A percentile compares a stretch with the other conserved stretches of the same genome.
Evolutionary conservation across 2,329 filamentous ascomycete genomes (phyloP).

Genomic region (Ascochyta fabae): DNA sequence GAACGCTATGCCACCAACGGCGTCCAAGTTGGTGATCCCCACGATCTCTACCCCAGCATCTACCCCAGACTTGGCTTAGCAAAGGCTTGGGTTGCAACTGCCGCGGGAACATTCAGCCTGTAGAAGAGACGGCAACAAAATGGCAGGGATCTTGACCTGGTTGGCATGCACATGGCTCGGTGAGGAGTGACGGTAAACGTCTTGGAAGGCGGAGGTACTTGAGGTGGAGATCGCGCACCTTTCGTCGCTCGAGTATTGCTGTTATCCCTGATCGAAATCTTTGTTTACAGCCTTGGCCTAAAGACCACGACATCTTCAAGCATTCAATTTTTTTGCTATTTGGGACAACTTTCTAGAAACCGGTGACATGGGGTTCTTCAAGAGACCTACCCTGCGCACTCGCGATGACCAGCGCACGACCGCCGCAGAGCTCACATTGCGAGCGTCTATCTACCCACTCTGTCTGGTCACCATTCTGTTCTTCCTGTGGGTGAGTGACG

Average conservation of each 20-base stretch:
- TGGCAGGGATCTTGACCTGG: conserved; percentile 12
- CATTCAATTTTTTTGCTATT: not conserved
- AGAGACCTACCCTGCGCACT: conserved; percentile 37
- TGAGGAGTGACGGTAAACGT: conserved; percentile 2
- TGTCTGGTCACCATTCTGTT: conserved; percentile 70
- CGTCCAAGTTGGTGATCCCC: conserved; percentile 21
- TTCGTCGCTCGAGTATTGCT: not conserved
- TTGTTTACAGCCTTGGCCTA: not conserved
- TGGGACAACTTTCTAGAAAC: not conserved
- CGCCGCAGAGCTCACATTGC: conserved; percentile 68
- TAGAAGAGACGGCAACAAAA: conserved; percentile 5
- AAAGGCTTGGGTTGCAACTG: conserved; percentile 27
- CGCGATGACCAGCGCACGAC: conserved; percentile 56
- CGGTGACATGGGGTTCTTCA: conserved; percentile 40
- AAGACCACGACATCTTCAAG: too few relatives aligned
- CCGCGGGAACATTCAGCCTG: conserved; percentile 12
- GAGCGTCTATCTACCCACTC: conserved; percentile 71
- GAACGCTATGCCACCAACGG: conserved; percentile 15
- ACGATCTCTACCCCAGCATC: conserved; percentile 29
- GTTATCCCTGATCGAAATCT: not conserved
- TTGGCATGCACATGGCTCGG: conserved; percentile 16
- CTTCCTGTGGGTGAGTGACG: conserved; percentile 63
- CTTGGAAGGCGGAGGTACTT: conserved; percentile 21
- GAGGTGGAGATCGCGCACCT: conserved; percentile 1
- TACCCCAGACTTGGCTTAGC: conserved; percentile 22